These are phyloP conservation scores for Entoloma clypeatum DNA, from an alignment of 1,284 basidiomycete species.

Conservation along the genomic window DNA sequence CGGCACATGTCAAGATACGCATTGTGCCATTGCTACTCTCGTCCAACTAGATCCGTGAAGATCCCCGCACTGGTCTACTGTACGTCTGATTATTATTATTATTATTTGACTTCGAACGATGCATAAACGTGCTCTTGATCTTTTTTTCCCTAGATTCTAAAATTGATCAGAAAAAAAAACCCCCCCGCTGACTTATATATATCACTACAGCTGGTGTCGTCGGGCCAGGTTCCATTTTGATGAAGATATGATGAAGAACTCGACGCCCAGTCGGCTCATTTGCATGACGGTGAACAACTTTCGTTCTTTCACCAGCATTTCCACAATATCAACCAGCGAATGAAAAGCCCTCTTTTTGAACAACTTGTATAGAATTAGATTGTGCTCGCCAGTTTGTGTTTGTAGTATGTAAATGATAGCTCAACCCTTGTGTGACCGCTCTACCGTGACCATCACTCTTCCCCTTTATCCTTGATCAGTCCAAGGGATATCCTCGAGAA, in stretches of 20 bases:
- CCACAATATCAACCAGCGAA: conserved; percentile 10
- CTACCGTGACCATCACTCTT: no score
- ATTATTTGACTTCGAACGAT: conserved; percentile 1
- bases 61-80: conserved; percentile 37
- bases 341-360: no score
- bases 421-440: no score
- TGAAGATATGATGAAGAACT: conserved; percentile 18
- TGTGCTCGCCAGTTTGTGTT: no score
- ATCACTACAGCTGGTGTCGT: conserved; percentile 22
- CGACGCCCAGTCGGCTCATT: conserved; percentile 17
- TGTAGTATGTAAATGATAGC: no score
- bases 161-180: no score
- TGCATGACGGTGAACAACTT: conserved; percentile 15
- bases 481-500: no score
- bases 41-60: conserved; percentile 32
- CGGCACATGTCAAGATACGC: conserved; percentile 19
- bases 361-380: no score
- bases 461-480: no score
- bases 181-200: neutral
- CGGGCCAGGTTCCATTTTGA: conserved; percentile 29
- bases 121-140: conserved; percentile 21
- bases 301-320: conserved; percentile 21
- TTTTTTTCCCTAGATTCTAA: conserved; percentile 1
- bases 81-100: conserved; percentile 21
- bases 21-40: conserved; percentile 32